These are phyloP conservation scores for Zelopaecilomyces penicillatus DNA, from an alignment of 2,329 filamentous ascomycete species.

Conservation along the genomic window DNA sequence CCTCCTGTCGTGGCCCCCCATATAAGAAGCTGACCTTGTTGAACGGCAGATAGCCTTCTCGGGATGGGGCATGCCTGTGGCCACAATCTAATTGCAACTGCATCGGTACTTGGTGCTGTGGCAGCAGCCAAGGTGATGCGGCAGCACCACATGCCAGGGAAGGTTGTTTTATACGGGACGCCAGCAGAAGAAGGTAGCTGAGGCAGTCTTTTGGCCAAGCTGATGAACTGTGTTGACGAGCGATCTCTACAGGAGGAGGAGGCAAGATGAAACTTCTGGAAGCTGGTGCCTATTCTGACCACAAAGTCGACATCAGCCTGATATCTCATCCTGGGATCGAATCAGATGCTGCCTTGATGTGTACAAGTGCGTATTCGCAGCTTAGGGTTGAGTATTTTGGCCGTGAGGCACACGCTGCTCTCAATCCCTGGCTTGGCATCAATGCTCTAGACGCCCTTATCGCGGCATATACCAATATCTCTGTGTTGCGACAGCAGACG, in stretches of 20 bases:
- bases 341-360: constrained; percentile 36
- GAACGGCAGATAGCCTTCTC: constrained; percentile 34
- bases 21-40: background rate
- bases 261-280: constrained; percentile 38
- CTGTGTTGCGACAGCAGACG: constrained; percentile 47
- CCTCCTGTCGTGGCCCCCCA: background rate
- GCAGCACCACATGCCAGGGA: constrained; percentile 32
- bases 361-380: constrained; percentile 41
- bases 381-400: constrained; percentile 46
- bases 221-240: too few relatives aligned
- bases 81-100: constrained; percentile 44
- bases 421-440: constrained; percentile 47
- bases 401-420: constrained; percentile 46
- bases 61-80: constrained; percentile 46
- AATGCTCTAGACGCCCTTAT: constrained; percentile 51
- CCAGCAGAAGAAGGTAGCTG: constrained; percentile 31
- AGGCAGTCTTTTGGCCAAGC: too few relatives aligned
- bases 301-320: constrained; percentile 12
- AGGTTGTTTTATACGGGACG: constrained; percentile 39
- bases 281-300: constrained; percentile 27
- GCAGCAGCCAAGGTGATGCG: constrained; percentile 37
- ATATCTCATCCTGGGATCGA: constrained; percentile 24
- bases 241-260: constrained; percentile 25
- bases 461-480: constrained; percentile 36
- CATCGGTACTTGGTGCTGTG: constrained; percentile 37